A percentile compares a stretch with the other conserved stretches of the same genome.
These are phyloP conservation scores for Mrakia frigida DNA, from an alignment of 768 basidiomycete genomes.

Conservation along the genomic window DNA sequence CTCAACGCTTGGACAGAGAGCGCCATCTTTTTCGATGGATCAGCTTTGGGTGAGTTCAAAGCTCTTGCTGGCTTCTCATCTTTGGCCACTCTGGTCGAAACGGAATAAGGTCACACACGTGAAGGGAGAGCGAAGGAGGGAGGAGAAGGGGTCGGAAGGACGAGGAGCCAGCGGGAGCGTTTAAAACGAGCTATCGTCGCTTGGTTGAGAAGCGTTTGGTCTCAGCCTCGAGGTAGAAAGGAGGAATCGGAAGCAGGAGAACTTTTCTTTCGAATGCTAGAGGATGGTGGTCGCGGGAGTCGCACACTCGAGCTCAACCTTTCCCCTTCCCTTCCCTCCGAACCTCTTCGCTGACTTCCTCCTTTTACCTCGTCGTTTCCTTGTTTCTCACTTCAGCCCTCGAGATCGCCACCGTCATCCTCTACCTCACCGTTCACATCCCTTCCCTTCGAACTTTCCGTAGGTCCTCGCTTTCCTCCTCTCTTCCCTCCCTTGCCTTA, in stretches of 20 bases:
- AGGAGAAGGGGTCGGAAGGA: not conserved
- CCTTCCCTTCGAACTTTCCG: conserved; percentile 70
- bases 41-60: conserved; percentile 64
- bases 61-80: not conserved
- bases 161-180: too few relatives aligned
- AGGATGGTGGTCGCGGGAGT: too few relatives aligned
- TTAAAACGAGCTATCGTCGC: too few relatives aligned
- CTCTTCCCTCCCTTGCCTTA: not conserved
- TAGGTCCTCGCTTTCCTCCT: conserved; percentile 23
- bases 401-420: conserved; percentile 67
- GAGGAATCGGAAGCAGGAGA: too few relatives aligned
- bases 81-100: not conserved
- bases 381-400: conserved; percentile 49
- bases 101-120: not conserved
- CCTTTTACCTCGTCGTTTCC: not conserved
- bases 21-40: conserved; percentile 92
- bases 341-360: not conserved
- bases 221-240: too few relatives aligned
- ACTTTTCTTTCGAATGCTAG: too few relatives aligned
- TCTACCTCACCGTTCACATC: conserved; percentile 78
- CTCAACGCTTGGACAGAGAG: conserved; percentile 84
- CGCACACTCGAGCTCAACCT: not conserved
- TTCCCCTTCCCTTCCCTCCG: not conserved
- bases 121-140: not conserved
- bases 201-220: too few relatives aligned